These are phyloP conservation scores for Pythium scleroteichum DNA, from an alignment of 352 stramenopile species.

Conservation along the genomic window DNA sequence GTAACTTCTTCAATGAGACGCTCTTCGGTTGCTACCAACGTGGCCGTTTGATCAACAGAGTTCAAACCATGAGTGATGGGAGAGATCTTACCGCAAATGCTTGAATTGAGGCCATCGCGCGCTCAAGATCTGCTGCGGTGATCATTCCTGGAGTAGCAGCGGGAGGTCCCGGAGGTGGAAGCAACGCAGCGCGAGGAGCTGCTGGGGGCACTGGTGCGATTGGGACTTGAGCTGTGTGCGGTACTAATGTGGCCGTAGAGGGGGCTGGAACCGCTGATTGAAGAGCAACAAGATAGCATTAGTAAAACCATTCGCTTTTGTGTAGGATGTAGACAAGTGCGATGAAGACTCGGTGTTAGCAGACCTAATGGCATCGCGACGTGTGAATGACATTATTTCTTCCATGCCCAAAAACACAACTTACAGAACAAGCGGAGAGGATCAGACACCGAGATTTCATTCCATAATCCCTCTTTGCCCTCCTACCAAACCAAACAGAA, in stretches of 20 bases:
- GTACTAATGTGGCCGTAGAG: slow-evolving; percentile 1
- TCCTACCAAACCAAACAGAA: slow-evolving; percentile 32
- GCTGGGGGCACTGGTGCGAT: slow-evolving; percentile 8
- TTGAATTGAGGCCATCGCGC: slow-evolving; percentile 84
- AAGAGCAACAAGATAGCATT: not conserved
- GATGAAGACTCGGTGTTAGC: not conserved
- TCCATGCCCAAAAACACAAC: too few relatives aligned
- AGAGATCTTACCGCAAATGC: slow-evolving; percentile 51
- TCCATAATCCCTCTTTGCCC: slow-evolving; percentile 13
- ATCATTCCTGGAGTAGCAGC: slow-evolving; percentile 32
- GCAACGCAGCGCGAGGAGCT: slow-evolving; percentile 6
- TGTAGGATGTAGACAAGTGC: not conserved
- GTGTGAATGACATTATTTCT: too few relatives aligned
- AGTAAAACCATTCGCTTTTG: too few relatives aligned
- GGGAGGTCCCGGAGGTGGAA: not conserved
- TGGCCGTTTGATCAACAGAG: too few relatives aligned
- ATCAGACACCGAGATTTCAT: slow-evolving; percentile 29
- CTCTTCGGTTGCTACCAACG: slow-evolving; percentile 50
- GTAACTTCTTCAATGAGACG: slow-evolving; percentile 62
- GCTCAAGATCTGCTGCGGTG: slow-evolving; percentile 83
- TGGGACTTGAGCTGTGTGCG: not conserved
- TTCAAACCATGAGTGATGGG: too few relatives aligned
- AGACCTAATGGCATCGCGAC: too few relatives aligned
- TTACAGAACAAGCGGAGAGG: slow-evolving; percentile 5
- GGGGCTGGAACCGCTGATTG: slow-evolving; percentile 14